A percentile compares a stretch with the other conserved stretches of the same genome.
These are phyloP conservation scores for Nicotiana tomentosiformis DNA, from an alignment of 257 asterid genomes.

Conservation along the genomic window DNA sequence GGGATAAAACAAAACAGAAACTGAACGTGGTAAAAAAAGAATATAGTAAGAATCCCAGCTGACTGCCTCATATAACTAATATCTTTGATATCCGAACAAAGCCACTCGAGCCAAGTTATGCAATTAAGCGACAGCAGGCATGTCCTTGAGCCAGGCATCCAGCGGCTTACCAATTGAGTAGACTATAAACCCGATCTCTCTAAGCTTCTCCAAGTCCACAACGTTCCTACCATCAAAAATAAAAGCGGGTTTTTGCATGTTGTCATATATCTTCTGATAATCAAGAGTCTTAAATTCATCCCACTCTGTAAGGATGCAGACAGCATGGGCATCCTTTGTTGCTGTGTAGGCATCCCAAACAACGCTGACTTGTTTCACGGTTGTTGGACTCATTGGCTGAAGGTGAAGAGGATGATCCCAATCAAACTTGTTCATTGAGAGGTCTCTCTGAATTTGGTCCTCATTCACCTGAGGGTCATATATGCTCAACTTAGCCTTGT, in stretches of 20 bases:
- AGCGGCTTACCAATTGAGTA: constrained; percentile 70
- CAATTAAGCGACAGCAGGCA: constrained; percentile 60
- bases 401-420: constrained; percentile 77
- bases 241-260: constrained; percentile 73
- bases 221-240: constrained; percentile 58
- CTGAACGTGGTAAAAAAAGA: not conserved
- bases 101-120: not conserved
- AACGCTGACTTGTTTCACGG: constrained; percentile 40
- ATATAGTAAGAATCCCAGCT: not conserved
- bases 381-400: constrained; percentile 73
- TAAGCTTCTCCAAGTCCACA: constrained; percentile 43
- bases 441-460: constrained; percentile 66
- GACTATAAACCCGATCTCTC: constrained; percentile 64
- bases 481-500: constrained; percentile 59
- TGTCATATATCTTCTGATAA: constrained; percentile 52
- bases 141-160: constrained; percentile 75
- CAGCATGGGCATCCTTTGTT: constrained; percentile 61
- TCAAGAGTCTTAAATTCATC: constrained; percentile 66
- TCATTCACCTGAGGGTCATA: constrained; percentile 68
- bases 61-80: constrained; percentile 5
- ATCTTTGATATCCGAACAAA: not conserved
- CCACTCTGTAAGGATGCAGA: constrained; percentile 71
- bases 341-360: constrained; percentile 68
- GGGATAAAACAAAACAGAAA: constrained; percentile 3
- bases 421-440: constrained; percentile 60